Percentiles rank a stretch among this genome's conserved stretches.
Evolutionary conservation across 2,329 filamentous ascomycete species (phyloP).

Genomic region (Colletotrichum euphorbiae): DNA sequence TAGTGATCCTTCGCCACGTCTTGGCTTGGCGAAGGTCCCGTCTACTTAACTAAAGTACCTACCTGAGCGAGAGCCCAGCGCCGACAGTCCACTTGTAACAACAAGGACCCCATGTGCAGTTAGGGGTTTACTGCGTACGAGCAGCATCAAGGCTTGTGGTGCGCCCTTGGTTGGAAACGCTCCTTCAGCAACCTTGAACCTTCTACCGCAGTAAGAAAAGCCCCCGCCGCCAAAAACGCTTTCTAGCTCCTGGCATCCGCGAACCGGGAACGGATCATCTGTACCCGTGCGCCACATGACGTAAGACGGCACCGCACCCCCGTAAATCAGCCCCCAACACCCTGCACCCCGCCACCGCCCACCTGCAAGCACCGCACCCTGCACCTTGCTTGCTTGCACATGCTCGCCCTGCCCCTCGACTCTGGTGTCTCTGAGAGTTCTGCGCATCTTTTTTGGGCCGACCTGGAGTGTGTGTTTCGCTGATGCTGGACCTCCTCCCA

Average conservation of each 20-base stretch:
- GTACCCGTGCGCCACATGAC: conserved; percentile 36
- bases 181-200: not conserved
- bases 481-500: not conserved
- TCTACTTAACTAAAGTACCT: too few relatives aligned
- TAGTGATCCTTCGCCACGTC: conserved; percentile 18
- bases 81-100: too few relatives aligned
- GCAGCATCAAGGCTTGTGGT: too few relatives aligned
- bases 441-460: not conserved
- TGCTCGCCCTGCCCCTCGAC: not conserved
- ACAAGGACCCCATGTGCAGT: too few relatives aligned
- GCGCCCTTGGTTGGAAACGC: not conserved
- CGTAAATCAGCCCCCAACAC: not conserved
- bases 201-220: not conserved
- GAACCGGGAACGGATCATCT: conserved; percentile 16
- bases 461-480: not conserved
- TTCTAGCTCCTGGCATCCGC: not conserved
- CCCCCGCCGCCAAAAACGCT: not conserved
- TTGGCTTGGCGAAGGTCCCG: too few relatives aligned
- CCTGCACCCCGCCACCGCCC: not conserved
- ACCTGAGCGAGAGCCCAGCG: too few relatives aligned
- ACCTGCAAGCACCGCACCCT: not conserved
- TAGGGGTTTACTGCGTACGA: too few relatives aligned
- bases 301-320: conserved; percentile 18
- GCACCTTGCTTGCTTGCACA: not conserved
- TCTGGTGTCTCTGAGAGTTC: not conserved